Evolutionary conservation across 2,329 filamentous ascomycete species (phyloP), one percentile per base, ranked within the genome.

Genomic region (Trichoderma sp.): DNA sequence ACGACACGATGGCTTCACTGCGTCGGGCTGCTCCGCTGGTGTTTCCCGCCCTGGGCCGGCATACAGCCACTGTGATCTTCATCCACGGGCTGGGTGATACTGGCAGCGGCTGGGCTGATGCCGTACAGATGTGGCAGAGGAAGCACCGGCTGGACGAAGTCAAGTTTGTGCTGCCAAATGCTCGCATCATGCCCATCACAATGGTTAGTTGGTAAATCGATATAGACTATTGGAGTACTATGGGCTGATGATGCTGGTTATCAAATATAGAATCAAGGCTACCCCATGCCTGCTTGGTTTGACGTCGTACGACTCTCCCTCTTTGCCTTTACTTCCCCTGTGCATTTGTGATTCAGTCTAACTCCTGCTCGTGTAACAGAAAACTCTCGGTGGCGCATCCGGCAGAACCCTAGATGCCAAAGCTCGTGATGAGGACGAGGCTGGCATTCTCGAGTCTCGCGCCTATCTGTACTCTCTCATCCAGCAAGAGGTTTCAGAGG

Each of bases 61-160:
- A 98, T 85, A 98, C 97, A 50, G 95, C 95, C 29, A 98, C 96
- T 3, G 93, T 98, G 80, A 98, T 99, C 81, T 95, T 98, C 85
- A 89, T 94, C 71, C 97, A 99, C 84, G 97, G 97, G 16, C 88
- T 99, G 53, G 97, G 97, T 77, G 97, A 98, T 83, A 93, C 89
- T 35, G 94, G 93, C 60, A 87, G 90, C 79, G 94, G 94, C 79
- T 96, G 94, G 95, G 89, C 93, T 62, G 91, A 91, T 75, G 90
- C 97, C 24, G 95, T 97, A 38, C 93, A 97, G 87, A 95, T 96
- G 84, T 98, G 93, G 93, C 92, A 95, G 74, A 89, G 92, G 41
- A 90, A 94, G 69, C 90, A 91, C 83, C 92, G 93, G 81, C 94
- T 98, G 78, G 91, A 95, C 75, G 93, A 98, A 85, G 94, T 98